These are phyloP conservation scores for Mycena floridula DNA, from an alignment of 768 basidiomycete species.

Conservation along the genomic window DNA sequence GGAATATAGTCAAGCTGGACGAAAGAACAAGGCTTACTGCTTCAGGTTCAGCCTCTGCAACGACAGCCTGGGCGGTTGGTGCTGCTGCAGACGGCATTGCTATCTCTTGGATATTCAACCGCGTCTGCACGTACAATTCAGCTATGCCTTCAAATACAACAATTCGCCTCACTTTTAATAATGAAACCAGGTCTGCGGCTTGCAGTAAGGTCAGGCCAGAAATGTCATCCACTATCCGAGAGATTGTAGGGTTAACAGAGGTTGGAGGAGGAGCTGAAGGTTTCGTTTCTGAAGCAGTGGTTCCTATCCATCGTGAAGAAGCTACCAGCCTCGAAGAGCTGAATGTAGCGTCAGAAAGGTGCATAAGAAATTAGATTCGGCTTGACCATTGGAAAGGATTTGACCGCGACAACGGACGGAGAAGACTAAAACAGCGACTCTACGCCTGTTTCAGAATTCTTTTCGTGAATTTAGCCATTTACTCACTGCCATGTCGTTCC, in stretches of 20 bases:
- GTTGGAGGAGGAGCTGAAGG: conserved; percentile 32
- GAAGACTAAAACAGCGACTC: conserved; percentile 38
- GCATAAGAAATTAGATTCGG: neutral
- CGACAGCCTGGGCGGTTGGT: conserved; percentile 47
- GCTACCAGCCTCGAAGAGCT: conserved; percentile 32
- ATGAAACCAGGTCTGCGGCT: conserved; percentile 88
- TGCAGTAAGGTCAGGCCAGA: conserved; percentile 84
- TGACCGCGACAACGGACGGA: conserved; percentile 37
- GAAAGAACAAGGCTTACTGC: conserved; percentile 45
- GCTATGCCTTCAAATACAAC: neutral
- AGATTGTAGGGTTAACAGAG: conserved; percentile 60
- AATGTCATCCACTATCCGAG: conserved; percentile 89
- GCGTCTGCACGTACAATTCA: conserved; percentile 44
- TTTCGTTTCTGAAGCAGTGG: conserved; percentile 43
- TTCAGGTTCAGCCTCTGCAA: conserved; percentile 55
- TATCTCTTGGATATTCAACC: conserved; percentile 96
- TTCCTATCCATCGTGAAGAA: conserved; percentile 51
- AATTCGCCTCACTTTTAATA: conserved; percentile 66
- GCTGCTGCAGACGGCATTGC: conserved; percentile 80
- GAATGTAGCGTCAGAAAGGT: neutral
- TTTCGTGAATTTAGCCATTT: neutral
- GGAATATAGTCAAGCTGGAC: too few species aligned
- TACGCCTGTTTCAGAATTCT: conserved; percentile 15
- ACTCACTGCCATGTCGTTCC: conserved; percentile 41
- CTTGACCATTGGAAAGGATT: conserved; percentile 20